Evolutionary conservation across 192 early-diverging fungal genomes (phyloP), one percentile per base, ranked within the genome.

Genomic region (Umbelopsis vinacea): DNA sequence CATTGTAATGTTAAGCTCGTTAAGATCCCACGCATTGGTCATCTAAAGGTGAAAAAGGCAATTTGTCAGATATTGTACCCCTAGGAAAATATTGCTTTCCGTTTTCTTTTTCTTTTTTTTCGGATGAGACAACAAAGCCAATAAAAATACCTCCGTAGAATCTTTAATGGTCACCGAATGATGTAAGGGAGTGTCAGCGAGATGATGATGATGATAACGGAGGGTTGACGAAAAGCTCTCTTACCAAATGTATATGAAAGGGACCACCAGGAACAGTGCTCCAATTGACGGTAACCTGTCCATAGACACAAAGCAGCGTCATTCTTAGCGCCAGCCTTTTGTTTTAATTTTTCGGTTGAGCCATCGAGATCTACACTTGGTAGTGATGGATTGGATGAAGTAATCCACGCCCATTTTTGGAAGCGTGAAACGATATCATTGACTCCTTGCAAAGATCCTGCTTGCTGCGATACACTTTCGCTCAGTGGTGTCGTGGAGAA

Each of bases 201-300:
- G 48, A 19, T n/a, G 48, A 50, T 50, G 48, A 17, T 50, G 15
- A 21, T 12, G 6, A 6, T 1, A 50, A 50, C 0, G 11, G 11
- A 50, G 7, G 33, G 15, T 37, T 4, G 35, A 17, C 2, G 33
- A 19, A 35, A 63, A 19, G 29, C 3, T 2, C 46, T 57, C 50
- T 76, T 83, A 63, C 81, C 73, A 69, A 88, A 88, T 43, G 80
- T 79, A 69, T 86, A 80, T 52, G 84, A 71, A 17, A 88, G 57
- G 4, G 81, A 73, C 86, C 86, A 88, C 38, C 75, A 78, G 10
- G 83, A 79, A 76, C 86, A 88, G 47, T 84, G 84, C 19, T 77
- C 75, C 19, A 85, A 70, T 60, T 88, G 57, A 14, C 57, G 57
- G 12, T 63, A 63, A 19, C 35, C 35, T 38, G 57, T 37, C 57